Evolutionary conservation across 345 rosid species (phyloP).

Genomic region (Dimocarpus longan): DNA sequence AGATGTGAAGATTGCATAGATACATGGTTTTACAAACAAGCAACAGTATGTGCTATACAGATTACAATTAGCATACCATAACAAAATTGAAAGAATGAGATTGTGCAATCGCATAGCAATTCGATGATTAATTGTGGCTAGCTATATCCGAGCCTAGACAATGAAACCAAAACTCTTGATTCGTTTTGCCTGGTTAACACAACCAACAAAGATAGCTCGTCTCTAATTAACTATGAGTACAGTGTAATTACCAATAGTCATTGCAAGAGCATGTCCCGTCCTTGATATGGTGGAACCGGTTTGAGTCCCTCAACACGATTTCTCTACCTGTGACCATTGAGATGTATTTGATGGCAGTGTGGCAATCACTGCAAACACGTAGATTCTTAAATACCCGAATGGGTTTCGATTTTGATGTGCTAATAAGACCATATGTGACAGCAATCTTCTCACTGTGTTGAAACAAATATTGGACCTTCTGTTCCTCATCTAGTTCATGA

Average conservation of each 20-base stretch:
- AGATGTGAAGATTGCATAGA: neutral
- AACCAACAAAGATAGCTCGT: neutral
- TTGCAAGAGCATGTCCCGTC: slow-evolving; percentile 81
- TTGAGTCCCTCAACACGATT: slow-evolving; percentile 72
- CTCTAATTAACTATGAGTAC: neutral
- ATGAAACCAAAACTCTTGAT: neutral
- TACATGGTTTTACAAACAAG: neutral
- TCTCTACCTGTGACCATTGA: slow-evolving; percentile 54
- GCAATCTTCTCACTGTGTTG: slow-evolving; percentile 88
- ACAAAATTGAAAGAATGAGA: neutral
- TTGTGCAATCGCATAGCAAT: neutral
- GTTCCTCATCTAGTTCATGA: slow-evolving; percentile 67
- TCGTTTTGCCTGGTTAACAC: neutral
- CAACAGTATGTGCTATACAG: neutral
- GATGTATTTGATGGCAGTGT: slow-evolving; percentile 67
- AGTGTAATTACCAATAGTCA: slow-evolving; percentile 57
- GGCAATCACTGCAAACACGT: slow-evolving; percentile 73
- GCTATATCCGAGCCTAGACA: neutral
- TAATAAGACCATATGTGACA: slow-evolving; percentile 67
- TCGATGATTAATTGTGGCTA: neutral
- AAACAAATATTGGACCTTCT: slow-evolving; percentile 57
- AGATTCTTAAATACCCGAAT: slow-evolving; percentile 74
- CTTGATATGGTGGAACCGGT: slow-evolving; percentile 76
- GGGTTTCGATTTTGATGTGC: slow-evolving; percentile 51
- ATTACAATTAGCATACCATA: neutral